Percentiles rank a stretch among this genome's conserved stretches.
Conservation (phyloP, 345 rosid genomes). For the Pistacia integerrima region DNA sequence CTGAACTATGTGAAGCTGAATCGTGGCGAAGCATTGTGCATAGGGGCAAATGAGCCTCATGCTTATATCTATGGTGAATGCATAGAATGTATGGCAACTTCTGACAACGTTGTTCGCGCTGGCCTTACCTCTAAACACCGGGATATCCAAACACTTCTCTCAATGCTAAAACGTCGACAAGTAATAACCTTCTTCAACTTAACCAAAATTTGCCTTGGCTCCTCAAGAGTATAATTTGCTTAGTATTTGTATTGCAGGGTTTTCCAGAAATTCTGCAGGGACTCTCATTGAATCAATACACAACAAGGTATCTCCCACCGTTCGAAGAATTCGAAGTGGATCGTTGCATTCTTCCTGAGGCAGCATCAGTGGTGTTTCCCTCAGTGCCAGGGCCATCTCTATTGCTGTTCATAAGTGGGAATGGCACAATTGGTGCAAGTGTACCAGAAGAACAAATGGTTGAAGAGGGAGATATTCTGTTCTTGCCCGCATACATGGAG, state of each 20-base stretch:
- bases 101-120: slow-evolving; percentile 46
- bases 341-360: slow-evolving; percentile 30
- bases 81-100: slow-evolving; percentile 47
- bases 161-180: slow-evolving; percentile 41
- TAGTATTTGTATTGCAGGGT: slow-evolving; percentile 25
- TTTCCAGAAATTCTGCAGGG: slow-evolving; percentile 40
- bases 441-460: slow-evolving; percentile 14
- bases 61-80: slow-evolving; percentile 43
- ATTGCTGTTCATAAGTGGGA: slow-evolving; percentile 24
- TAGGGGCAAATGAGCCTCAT: slow-evolving; percentile 45
- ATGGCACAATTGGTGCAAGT: slow-evolving; percentile 26
- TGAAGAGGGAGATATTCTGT: slow-evolving; percentile 32
- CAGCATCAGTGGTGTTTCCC: slow-evolving; percentile 34
- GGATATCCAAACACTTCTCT: slow-evolving; percentile 36
- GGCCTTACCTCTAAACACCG: slow-evolving; percentile 48
- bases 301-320: slow-evolving; percentile 40
- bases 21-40: slow-evolving; percentile 44
- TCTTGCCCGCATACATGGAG: slow-evolving; percentile 34
- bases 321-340: slow-evolving; percentile 45
- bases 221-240: neutral
- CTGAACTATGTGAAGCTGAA: slow-evolving; percentile 42
- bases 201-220: neutral
- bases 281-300: slow-evolving; percentile 29
- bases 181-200: slow-evolving; percentile 11
- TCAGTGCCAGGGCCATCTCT: slow-evolving; percentile 39